Conservation (phyloP, 129 eudicot species). For the Lactuca sativa region DNA sequence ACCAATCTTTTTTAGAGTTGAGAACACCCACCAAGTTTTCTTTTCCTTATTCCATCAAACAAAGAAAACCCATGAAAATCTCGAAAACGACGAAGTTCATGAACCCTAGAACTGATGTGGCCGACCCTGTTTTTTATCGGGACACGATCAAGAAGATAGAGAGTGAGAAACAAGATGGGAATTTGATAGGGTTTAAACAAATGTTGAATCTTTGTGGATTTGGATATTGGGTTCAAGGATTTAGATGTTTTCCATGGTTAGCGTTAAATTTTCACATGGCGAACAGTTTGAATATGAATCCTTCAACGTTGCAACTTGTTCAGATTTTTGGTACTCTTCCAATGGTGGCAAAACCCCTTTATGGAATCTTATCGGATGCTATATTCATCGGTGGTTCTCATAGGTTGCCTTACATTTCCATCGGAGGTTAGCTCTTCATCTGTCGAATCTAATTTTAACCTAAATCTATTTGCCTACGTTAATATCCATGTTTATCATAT, state of each 20-base stretch:
- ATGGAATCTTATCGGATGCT: constrained; percentile 93
- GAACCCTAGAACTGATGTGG: constrained; percentile 26
- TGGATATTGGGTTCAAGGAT: constrained; percentile 96
- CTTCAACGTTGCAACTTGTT: constrained; percentile 84
- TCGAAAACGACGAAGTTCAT: constrained; percentile 20
- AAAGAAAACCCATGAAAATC: constrained; percentile 22
- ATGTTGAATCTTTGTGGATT: constrained; percentile 71
- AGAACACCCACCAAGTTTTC: constrained; percentile 19
- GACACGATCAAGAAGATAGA: constrained; percentile 35
- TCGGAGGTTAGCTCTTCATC: constrained; percentile 66
- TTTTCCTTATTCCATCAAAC: constrained; percentile 22
- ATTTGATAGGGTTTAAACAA: constrained; percentile 20
- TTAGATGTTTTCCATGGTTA: constrained; percentile 94
- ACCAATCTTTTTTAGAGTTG: constrained; percentile 24
- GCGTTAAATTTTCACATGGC: constrained; percentile 87
- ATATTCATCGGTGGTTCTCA: constrained; percentile 73
- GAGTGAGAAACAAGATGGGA: constrained; percentile 22
- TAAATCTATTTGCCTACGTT: constrained; percentile 15
- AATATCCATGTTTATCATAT: background rate
- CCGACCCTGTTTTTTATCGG: constrained; percentile 36
- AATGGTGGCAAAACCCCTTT: constrained; percentile 89
- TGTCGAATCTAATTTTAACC: constrained; percentile 17
- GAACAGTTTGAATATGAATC: constrained; percentile 58
- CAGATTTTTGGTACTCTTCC: constrained; percentile 76
- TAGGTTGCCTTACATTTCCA: constrained; percentile 80